Evolutionary conservation across 306 rosid species (phyloP).

Genomic region (Prosopis cineraria): DNA sequence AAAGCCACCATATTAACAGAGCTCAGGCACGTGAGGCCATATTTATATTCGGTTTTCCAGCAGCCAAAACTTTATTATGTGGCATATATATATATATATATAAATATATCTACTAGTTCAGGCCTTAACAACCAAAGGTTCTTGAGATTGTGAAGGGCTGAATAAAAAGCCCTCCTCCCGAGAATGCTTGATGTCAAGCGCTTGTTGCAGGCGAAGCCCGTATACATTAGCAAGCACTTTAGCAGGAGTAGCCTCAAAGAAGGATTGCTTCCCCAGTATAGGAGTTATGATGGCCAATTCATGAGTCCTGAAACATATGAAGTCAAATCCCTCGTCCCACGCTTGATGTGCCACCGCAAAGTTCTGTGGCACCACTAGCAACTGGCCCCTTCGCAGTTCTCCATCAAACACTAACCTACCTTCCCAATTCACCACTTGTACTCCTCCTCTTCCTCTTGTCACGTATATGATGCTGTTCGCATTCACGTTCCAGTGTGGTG

Average conservation of each 20-base stretch:
- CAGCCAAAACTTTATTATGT: not conserved
- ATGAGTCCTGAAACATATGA: constrained; percentile 60
- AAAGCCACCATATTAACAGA: not conserved
- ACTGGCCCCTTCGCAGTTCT: constrained; percentile 45
- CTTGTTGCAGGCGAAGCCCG: constrained; percentile 37
- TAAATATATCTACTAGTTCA: not conserved
- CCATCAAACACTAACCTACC: constrained; percentile 53
- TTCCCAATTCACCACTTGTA: constrained; percentile 50
- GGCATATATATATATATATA: not conserved
- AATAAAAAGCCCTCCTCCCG: constrained; percentile 37
- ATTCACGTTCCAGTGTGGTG: constrained; percentile 58
- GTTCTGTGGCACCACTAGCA: constrained; percentile 66
- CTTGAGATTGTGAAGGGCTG: constrained; percentile 28
- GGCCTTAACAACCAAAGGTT: not conserved
- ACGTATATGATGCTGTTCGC: constrained; percentile 53
- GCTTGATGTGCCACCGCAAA: constrained; percentile 52
- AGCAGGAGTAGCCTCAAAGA: constrained; percentile 43
- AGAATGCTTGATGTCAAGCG: constrained; percentile 42
- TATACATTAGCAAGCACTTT: constrained; percentile 55
- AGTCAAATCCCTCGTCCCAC: constrained; percentile 55
- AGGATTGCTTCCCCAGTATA: constrained; percentile 50
- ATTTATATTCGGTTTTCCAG: not conserved
- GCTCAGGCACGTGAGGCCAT: not conserved
- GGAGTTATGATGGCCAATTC: constrained; percentile 49
- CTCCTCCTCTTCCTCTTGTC: constrained; percentile 51